Evolutionary conservation across 352 stramenopile genomes (phyloP).

Genomic region (Aphanomyces euteiches): DNA sequence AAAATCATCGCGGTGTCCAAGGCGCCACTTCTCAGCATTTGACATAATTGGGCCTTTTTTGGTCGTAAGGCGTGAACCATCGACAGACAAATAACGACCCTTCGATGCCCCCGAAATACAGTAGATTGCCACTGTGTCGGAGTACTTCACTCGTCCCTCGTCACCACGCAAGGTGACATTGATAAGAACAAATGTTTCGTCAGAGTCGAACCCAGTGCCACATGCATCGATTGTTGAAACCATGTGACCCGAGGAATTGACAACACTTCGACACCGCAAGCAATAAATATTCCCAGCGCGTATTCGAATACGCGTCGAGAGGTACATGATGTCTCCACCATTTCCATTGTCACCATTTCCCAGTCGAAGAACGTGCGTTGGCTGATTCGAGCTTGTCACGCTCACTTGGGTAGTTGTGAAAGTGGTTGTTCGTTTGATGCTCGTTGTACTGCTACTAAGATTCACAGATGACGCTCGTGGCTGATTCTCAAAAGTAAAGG

Average conservation of each 20-base stretch:
- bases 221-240: conserved; percentile 21
- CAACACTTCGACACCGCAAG: conserved; percentile 9
- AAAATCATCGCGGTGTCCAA: conserved; percentile 37
- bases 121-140: conserved; percentile 72
- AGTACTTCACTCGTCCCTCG: conserved; percentile 65
- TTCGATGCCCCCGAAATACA: conserved; percentile 62
- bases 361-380: conserved; percentile 21
- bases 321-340: conserved; percentile 26
- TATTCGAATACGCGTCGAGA: conserved; percentile 27
- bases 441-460: conserved; percentile 5
- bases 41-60: conserved; percentile 77
- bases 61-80: conserved; percentile 57
- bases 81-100: conserved; percentile 69
- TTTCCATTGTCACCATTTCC: conserved; percentile 22
- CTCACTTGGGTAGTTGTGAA: conserved; percentile 21
- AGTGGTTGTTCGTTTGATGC: conserved; percentile 23
- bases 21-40: conserved; percentile 73
- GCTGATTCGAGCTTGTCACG: not conserved
- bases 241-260: not conserved
- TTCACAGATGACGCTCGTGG: not conserved
- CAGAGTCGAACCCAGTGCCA: conserved; percentile 40
- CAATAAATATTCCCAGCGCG: conserved; percentile 27
- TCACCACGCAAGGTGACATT: conserved; percentile 69
- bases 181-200: conserved; percentile 75
- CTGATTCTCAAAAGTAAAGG: conserved; percentile 21